phyloP scores from a whole-genome alignment of 208 protist species.

The Angomonas desouzai region DNA sequence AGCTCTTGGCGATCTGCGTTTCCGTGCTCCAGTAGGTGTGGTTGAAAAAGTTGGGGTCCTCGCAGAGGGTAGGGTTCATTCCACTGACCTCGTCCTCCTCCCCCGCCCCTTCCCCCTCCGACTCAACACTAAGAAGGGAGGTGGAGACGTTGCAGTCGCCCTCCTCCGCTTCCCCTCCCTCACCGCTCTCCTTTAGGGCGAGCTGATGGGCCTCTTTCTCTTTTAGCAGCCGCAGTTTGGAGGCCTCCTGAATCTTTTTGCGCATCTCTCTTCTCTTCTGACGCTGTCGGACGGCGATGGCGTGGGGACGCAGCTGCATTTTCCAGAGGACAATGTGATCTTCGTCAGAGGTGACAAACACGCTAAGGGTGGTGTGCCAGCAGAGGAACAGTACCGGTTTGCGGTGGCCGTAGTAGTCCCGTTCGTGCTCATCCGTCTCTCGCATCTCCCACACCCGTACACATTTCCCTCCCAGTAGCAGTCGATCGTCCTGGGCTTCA shows the following conservation, averaged over 20 bases:
- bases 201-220: background rate
- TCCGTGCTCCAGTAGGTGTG: conserved; percentile 21
- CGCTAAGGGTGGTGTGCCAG: conserved; percentile 34
- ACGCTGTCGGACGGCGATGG: background rate
- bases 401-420: conserved; percentile 60
- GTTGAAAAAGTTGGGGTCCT: conserved; percentile 24
- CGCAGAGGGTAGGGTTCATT: conserved; percentile 12
- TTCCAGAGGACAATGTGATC: conserved; percentile 70
- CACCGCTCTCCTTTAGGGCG: background rate
- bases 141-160: background rate
- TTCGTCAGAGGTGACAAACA: conserved; percentile 72
- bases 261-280: conserved; percentile 2
- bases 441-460: conserved; percentile 64
- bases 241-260: conserved; percentile 3
- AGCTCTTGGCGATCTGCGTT: conserved; percentile 29
- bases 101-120: background rate
- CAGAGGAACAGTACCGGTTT: conserved; percentile 52
- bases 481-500: conserved; percentile 51
- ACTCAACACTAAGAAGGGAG: background rate
- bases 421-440: conserved; percentile 28
- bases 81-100: background rate
- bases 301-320: conserved; percentile 16
- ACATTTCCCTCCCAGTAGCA: conserved; percentile 69
- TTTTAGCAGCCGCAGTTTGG: background rate
- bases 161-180: background rate